phyloP scores from a whole-genome alignment of 495 filamentous ascomycete genomes.

The Hypoxylon cercidicola region DNA sequence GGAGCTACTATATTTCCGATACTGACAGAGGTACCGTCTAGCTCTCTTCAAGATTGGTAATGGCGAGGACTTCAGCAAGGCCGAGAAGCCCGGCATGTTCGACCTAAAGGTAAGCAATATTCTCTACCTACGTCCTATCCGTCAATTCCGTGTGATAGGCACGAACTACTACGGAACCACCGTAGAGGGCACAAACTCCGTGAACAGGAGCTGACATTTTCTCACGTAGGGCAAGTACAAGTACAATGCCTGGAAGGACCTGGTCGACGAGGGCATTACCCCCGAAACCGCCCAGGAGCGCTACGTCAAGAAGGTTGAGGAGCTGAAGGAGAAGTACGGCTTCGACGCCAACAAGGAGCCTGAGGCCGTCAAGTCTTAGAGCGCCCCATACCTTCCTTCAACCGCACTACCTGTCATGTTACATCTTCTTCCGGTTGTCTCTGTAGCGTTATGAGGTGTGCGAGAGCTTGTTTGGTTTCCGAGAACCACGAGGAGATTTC shows the following conservation, averaged over 20 bases:
- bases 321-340: constrained; percentile 74
- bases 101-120: constrained; percentile 64
- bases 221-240: constrained; percentile 76
- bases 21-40: constrained; percentile 39
- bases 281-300: constrained; percentile 73
- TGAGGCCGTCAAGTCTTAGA: constrained; percentile 59
- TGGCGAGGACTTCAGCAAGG: constrained; percentile 58
- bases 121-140: background rate
- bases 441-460: constrained; percentile 21
- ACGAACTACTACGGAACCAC: background rate
- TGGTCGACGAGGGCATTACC: constrained; percentile 66
- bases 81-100: constrained; percentile 59
- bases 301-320: constrained; percentile 78
- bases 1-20: background rate
- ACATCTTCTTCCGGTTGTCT: background rate
- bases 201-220: no score
- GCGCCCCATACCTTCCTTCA: background rate
- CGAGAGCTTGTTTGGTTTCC: constrained; percentile 2
- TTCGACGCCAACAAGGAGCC: constrained; percentile 65
- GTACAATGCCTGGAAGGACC: constrained; percentile 75
- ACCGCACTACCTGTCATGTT: background rate
- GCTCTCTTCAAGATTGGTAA: constrained; percentile 64
- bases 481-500: constrained; percentile 7
- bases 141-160: background rate
- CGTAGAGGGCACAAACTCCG: background rate